Conservation (phyloP, 106 monocot species). For the Ottelia alismoides region DNA sequence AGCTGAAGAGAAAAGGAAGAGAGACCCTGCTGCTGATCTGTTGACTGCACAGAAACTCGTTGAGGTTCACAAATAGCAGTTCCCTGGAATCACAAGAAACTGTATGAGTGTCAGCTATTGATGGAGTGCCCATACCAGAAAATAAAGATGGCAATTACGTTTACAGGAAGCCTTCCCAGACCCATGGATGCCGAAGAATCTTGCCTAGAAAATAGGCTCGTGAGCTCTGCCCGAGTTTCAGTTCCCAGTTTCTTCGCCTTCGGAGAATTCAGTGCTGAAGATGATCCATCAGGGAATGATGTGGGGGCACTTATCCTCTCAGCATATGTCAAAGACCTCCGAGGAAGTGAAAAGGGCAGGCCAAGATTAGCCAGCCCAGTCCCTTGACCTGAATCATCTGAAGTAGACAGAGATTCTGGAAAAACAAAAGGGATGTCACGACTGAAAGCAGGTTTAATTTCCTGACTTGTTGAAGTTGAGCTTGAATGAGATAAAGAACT, state of each 20-base stretch:
- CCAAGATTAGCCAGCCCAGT: conserved; percentile 29
- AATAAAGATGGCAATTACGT: no score
- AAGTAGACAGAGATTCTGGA: conserved; percentile 17
- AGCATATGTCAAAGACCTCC: conserved; percentile 40
- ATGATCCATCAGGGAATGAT: conserved; percentile 39
- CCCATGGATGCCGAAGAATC: conserved; percentile 20
- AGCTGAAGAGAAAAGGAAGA: conserved; percentile 81
- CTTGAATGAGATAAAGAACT: conserved; percentile 28
- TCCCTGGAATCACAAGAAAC: conserved; percentile 38
- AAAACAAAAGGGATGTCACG: conserved; percentile 22
- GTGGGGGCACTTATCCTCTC: conserved; percentile 40
- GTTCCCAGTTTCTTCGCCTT: conserved; percentile 72
- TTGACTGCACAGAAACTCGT: conserved; percentile 13
- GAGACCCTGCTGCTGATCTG: conserved; percentile 37
- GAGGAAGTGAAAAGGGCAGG: conserved; percentile 20
- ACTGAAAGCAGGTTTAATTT: conserved; percentile 17
- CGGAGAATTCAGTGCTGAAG: conserved; percentile 34
- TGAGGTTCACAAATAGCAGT: conserved; percentile 13
- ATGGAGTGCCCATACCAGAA: no score
- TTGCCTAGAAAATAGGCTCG: conserved; percentile 30
- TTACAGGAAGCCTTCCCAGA: conserved; percentile 20
- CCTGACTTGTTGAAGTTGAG: conserved; percentile 23
- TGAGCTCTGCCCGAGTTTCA: conserved; percentile 65
- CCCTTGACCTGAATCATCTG: conserved; percentile 11
- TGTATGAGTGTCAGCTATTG: no score